Base-by-base conservation (phyloP, 805 yeast genomes). In the Metschnikowia peoriensis region DNA sequence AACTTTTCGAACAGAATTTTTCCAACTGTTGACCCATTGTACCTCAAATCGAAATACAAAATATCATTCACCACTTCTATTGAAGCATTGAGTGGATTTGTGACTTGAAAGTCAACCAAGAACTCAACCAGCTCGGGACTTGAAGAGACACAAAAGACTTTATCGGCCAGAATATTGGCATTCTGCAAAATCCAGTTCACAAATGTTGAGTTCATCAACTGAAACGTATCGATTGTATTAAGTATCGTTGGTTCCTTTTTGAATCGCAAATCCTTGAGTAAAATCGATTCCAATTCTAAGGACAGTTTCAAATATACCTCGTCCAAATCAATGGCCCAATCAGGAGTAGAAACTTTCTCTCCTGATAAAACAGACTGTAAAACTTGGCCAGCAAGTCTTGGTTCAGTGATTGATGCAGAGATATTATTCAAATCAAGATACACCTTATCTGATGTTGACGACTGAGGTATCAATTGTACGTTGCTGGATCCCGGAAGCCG, bases 351-450 rank as follows among this genome's bases (percentile, higher is more conserved):
- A 6, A 43, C 4, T 5, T 28, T 11, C 27, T 15, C 2, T 4
- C 27, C 16, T 16, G 44, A 50, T 8, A 53, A n/a, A 5, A 47
- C 14, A 9, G 38, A 12, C 10, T 44, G 44, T 28, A 50, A 27
- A 15, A 9, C 17, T 7, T 40, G 41, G 12, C 53, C 56, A 4
- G 52, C 46, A 29, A 32, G 7, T 6, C 27, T 72, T 35, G 79
- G 72, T 1, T 66, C 75, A 8, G 69, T 72, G 75, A 66, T 73
- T 7, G 63, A 75, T 6, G 72, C 77, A 12, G 70, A 73, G 12
- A 69, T 76, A 1, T 72, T 73, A 61, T 76, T 74, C 4, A 54
- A 73, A 2, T 73, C 73, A 50, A 77, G 71, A 55, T 77, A 77
- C 10, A 71, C 66, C 6, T 72, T 76, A 1, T 72, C 77, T 12